Evolutionary conservation across 139 green algal genomes (phyloP).

Genomic region (Chlorella vulgaris): DNA sequence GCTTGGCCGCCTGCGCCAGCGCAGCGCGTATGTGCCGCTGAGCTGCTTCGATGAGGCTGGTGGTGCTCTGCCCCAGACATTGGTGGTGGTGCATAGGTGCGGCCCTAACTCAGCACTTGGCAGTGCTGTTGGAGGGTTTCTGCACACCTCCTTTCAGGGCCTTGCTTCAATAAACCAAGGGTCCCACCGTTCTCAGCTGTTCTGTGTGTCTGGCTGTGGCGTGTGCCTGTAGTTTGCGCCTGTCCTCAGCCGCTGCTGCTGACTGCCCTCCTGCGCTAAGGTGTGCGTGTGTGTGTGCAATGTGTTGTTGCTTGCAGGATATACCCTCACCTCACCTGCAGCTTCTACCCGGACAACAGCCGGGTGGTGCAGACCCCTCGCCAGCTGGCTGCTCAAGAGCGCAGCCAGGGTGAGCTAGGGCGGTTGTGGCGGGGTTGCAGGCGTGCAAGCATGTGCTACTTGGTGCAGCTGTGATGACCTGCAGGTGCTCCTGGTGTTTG

Average conservation of each 20-base stretch:
- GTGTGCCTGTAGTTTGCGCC: too few species aligned
- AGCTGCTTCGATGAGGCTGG: conserved; percentile 11
- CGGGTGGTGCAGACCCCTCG: conserved; percentile 3
- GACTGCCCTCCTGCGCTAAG: too few species aligned
- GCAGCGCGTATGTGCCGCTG: conserved; percentile 38
- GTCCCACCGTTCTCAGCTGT: background rate
- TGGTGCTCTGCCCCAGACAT: conserved; percentile 45
- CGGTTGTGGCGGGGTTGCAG: background rate
- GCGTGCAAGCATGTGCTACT: background rate
- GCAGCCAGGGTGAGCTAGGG: background rate
- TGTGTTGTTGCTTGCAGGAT: conserved; percentile 12
- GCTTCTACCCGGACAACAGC: background rate
- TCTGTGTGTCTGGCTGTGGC: background rate
- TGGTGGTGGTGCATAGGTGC: conserved; percentile 47
- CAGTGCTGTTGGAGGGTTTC: too few species aligned
- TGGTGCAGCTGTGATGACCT: too few species aligned
- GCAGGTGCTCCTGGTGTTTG: too few species aligned
- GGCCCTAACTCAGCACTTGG: background rate
- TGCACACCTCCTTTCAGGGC: too few species aligned
- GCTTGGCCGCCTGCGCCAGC: conserved; percentile 38
- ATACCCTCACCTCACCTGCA: conserved; percentile 4
- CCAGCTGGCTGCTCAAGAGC: background rate
- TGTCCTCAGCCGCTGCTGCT: background rate
- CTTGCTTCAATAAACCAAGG: too few species aligned
- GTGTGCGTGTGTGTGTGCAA: background rate